phyloP scores from a whole-genome alignment of 2,329 filamentous ascomycete species.

The Ilyonectria mors-panacis region DNA sequence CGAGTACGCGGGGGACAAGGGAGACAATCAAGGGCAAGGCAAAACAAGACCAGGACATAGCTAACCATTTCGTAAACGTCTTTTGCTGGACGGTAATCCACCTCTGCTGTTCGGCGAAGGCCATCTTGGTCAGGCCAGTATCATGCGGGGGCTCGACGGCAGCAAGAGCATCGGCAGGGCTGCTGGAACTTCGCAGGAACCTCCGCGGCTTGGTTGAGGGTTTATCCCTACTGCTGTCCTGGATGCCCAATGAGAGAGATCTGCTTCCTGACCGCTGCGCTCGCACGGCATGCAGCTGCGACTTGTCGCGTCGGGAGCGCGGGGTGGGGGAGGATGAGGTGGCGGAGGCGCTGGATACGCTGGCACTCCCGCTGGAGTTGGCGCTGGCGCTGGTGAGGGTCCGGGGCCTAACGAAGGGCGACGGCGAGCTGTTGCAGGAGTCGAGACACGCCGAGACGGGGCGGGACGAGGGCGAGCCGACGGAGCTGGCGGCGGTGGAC shows the following conservation, averaged over 20 bases:
- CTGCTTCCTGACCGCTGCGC: conserved; percentile 61
- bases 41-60: conserved; percentile 8
- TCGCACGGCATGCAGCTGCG: conserved; percentile 66
- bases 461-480: conserved; percentile 39
- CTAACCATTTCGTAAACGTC: conserved; percentile 95
- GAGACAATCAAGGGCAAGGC: neutral
- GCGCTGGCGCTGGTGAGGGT: conserved; percentile 39
- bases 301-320: conserved; percentile 62
- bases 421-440: conserved; percentile 32
- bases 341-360: conserved; percentile 20
- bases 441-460: conserved; percentile 41
- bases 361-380: conserved; percentile 42
- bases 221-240: conserved; percentile 37
- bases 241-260: conserved; percentile 48
- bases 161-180: conserved; percentile 60
- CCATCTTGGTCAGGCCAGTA: conserved; percentile 71
- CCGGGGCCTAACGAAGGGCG: conserved; percentile 37
- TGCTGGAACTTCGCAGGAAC: conserved; percentile 54
- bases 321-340: conserved; percentile 49
- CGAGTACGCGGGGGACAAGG: neutral
- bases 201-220: conserved; percentile 38
- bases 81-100: conserved; percentile 93
- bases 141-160: conserved; percentile 65
- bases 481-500: conserved; percentile 43
- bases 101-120: conserved; percentile 74